Percentiles rank a stretch among this genome's conserved stretches.
Conservation (phyloP, 2,329 filamentous ascomycete species). For the Claviceps quebecensis region DNA sequence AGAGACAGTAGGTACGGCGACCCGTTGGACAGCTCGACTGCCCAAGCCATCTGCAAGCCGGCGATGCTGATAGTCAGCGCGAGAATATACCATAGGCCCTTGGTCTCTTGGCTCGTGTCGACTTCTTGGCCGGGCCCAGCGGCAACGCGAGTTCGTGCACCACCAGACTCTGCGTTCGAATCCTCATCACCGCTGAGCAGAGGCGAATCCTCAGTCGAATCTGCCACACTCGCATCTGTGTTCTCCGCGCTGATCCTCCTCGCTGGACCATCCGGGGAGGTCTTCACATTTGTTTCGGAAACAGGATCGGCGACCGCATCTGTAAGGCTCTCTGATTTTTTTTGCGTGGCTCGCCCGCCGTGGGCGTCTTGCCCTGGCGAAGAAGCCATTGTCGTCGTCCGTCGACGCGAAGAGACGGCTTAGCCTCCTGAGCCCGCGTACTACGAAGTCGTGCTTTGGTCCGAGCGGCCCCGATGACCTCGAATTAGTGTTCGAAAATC, state of each 20-base stretch:
- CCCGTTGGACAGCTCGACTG: slow-evolving; percentile 85
- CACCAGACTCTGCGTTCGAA: background rate
- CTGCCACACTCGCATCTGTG: background rate
- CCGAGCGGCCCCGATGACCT: background rate
- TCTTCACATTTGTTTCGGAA: background rate
- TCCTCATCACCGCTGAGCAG: slow-evolving; percentile 11
- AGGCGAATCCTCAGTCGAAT: slow-evolving; percentile 17
- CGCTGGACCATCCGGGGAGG: background rate
- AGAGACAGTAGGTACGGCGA: slow-evolving; percentile 72
- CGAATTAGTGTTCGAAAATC: background rate
- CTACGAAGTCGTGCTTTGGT: too few relatives aligned
- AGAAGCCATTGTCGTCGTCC: background rate
- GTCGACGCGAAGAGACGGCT: too few relatives aligned
- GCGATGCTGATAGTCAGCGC: slow-evolving; percentile 77
- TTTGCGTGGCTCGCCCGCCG: background rate
- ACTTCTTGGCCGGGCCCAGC: background rate
- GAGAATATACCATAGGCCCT: slow-evolving; percentile 74
- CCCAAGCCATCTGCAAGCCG: slow-evolving; percentile 89
- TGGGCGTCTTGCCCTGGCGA: background rate
- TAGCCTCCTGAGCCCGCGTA: too few relatives aligned
- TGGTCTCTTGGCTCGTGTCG: slow-evolving; percentile 43
- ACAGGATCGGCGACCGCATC: background rate
- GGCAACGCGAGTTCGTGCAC: background rate
- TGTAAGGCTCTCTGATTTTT: background rate
- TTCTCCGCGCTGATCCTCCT: background rate